Evolutionary conservation across 345 rosid species (phyloP).

Genomic region (Reutealis trisperma): DNA sequence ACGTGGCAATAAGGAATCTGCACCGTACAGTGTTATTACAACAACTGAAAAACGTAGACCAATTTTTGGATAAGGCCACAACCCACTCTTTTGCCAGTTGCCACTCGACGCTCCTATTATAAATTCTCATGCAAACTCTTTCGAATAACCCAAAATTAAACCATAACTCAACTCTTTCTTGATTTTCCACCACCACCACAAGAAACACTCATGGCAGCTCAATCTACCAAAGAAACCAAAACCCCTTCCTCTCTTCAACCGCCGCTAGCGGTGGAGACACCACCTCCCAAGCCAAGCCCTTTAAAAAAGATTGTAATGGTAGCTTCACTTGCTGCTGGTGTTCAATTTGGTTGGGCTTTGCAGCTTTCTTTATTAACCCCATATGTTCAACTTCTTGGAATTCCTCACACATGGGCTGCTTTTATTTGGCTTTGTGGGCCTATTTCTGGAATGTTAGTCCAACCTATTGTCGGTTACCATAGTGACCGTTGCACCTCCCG

Average conservation of each 20-base stretch:
- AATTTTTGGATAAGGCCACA: slow-evolving; percentile 20
- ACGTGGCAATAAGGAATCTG: slow-evolving; percentile 10
- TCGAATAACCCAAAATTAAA: background rate
- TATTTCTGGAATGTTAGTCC: slow-evolving; percentile 82
- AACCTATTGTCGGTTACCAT: slow-evolving; percentile 80
- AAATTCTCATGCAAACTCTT: slow-evolving; percentile 16
- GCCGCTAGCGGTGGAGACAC: background rate
- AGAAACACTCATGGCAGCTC: background rate
- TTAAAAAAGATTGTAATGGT: slow-evolving; percentile 58
- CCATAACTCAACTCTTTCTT: background rate
- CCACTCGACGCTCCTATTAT: background rate
- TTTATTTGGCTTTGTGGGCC: slow-evolving; percentile 95
- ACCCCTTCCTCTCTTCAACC: slow-evolving; percentile 1
- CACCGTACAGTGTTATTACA: background rate
- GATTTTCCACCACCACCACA: background rate
- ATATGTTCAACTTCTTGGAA: slow-evolving; percentile 78
- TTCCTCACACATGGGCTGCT: slow-evolving; percentile 86
- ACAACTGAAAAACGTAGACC: background rate
- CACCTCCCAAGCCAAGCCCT: slow-evolving; percentile 1
- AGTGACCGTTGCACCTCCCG: slow-evolving; percentile 77
- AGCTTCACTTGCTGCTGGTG: slow-evolving; percentile 80
- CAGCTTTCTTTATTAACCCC: slow-evolving; percentile 89
- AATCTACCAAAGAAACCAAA: slow-evolving; percentile 1
- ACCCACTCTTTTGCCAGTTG: background rate
- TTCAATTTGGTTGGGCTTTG: slow-evolving; percentile 95